A percentile compares a stretch with the other conserved stretches of the same genome.
Conservation (phyloP, 495 filamentous ascomycete genomes). For the Daldinia vernicosa region DNA sequence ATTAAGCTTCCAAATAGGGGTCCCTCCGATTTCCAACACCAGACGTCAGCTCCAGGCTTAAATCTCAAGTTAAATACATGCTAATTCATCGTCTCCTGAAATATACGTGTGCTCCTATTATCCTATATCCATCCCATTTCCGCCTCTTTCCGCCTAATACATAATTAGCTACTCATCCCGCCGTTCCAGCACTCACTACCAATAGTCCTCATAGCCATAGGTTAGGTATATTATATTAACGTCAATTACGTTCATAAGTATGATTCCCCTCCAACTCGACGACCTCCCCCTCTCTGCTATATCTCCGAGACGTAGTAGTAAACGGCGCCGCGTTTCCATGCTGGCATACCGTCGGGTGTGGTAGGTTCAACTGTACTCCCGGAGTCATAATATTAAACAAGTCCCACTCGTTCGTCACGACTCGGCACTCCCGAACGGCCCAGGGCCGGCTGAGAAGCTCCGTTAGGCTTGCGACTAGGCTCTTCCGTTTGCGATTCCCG, state of each 20-base stretch:
- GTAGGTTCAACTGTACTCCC: not conserved
- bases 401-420: not conserved
- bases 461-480: not conserved
- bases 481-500: not conserved
- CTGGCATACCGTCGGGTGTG: not conserved
- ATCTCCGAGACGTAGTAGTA: not conserved
- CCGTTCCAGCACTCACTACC: not conserved
- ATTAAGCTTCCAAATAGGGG: not conserved
- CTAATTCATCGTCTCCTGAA: not conserved
- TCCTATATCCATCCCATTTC: not conserved
- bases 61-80: not conserved
- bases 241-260: not conserved
- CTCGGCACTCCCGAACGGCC: not conserved
- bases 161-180: not conserved
- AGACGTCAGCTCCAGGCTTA: not conserved
- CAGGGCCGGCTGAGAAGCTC: not conserved
- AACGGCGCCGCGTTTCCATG: not conserved
- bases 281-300: not conserved
- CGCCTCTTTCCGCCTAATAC: not conserved
- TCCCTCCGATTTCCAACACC: not conserved
- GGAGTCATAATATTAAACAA: not conserved
- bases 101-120: not conserved
- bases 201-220: not conserved
- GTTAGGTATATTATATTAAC: not conserved
- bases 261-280: not conserved